A percentile compares a stretch with the other conserved stretches of the same genome.
These are phyloP conservation scores for Elaeagnus macrophylla DNA, from an alignment of 306 rosid genomes.

Conservation along the genomic window DNA sequence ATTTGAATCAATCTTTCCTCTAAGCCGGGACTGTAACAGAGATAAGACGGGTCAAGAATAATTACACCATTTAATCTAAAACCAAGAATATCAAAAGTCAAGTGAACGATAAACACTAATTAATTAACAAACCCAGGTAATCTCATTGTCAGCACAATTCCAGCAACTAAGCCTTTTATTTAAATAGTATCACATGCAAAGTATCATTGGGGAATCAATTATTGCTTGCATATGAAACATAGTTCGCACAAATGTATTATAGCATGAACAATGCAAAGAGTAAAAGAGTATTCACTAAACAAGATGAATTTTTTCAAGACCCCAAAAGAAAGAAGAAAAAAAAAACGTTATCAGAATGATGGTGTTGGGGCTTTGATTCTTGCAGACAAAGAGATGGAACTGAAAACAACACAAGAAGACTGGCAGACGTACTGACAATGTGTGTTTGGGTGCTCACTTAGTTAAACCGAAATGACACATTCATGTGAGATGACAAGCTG, in stretches of 20 bases:
- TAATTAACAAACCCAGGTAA: not conserved
- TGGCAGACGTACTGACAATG: too few species aligned
- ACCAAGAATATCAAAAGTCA: not conserved
- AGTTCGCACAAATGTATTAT: not conserved
- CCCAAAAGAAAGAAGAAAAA: too few species aligned
- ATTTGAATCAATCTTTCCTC: constrained; percentile 89
- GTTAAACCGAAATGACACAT: too few species aligned
- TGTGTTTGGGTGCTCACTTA: too few species aligned
- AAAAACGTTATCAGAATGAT: too few species aligned
- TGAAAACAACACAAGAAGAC: too few species aligned
- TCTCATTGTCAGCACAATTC: not conserved
- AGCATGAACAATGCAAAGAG: not conserved
- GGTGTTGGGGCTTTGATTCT: too few species aligned
- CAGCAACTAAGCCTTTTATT: not conserved
- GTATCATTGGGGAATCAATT: not conserved
- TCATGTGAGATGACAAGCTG: too few species aligned
- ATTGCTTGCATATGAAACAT: not conserved
- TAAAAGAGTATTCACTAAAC: not conserved
- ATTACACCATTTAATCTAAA: not conserved
- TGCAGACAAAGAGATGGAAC: too few species aligned
- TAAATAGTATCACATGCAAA: not conserved
- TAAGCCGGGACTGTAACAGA: constrained; percentile 60
- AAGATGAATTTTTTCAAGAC: not conserved
- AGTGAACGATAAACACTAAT: not conserved
- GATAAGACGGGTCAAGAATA: constrained; percentile 13